phyloP scores from a whole-genome alignment of 495 filamentous ascomycete species.

The Achaetomiella virescens region DNA sequence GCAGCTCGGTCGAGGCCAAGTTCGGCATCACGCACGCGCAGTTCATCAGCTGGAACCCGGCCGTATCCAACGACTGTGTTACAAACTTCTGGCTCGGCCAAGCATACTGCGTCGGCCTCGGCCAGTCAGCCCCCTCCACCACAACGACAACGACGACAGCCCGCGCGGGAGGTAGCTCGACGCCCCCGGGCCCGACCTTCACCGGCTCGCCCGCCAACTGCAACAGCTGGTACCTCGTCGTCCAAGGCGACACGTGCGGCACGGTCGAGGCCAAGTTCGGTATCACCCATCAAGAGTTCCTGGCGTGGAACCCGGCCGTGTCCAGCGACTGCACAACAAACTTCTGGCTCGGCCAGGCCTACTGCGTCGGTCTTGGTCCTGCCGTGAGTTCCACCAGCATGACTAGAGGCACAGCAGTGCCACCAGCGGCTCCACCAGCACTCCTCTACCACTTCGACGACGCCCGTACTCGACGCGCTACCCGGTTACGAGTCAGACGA shows the following conservation, averaged over 20 bases:
- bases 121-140: not conserved
- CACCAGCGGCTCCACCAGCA: not conserved
- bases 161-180: no score
- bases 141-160: not conserved
- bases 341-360: not conserved
- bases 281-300: not conserved
- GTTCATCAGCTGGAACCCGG: not conserved
- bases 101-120: not conserved
- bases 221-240: slow-evolving; percentile 1
- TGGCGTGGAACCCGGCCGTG: not conserved
- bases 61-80: not conserved
- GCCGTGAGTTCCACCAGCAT: not conserved
- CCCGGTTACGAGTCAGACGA: not conserved
- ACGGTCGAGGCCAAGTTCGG: not conserved
- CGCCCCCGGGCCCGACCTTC: not conserved
- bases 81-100: not conserved
- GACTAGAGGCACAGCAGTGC: not conserved
- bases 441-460: not conserved
- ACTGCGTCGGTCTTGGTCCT: not conserved
- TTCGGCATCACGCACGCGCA: not conserved
- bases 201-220: not conserved
- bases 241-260: not conserved
- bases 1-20: not conserved
- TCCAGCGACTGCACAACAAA: not conserved
- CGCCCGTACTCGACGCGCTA: not conserved